Conservation (phyloP, 306 rosid species). For the Pterocarpus santalinus region DNA sequence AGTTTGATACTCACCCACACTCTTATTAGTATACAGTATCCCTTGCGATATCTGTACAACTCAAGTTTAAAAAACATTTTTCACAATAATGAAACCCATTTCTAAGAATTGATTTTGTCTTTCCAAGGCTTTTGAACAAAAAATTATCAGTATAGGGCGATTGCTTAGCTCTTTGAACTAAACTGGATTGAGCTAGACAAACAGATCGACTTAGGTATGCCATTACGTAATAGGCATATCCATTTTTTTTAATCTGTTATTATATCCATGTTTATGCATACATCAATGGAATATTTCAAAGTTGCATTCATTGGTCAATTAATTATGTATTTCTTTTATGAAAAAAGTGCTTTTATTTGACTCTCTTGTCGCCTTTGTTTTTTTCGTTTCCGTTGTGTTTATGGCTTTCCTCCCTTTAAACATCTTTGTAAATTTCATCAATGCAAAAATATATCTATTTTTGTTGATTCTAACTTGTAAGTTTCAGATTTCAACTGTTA, state of each 20-base stretch:
- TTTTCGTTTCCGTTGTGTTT: not conserved
- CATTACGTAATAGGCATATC: slow-evolving; percentile 14
- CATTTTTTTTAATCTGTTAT: not conserved
- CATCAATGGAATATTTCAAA: slow-evolving; percentile 3
- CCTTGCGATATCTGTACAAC: too few relatives aligned
- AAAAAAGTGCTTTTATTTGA: not conserved
- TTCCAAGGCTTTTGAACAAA: not conserved
- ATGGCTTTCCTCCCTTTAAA: not conserved
- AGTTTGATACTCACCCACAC: too few relatives aligned
- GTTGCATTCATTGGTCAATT: not conserved
- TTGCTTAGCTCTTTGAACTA: not conserved
- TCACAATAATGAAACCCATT: not conserved
- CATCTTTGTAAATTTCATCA: not conserved
- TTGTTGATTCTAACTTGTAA: too few relatives aligned
- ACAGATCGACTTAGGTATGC: too few relatives aligned
- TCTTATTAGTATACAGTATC: too few relatives aligned
- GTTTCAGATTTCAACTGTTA: not conserved
- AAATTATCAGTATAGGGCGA: not conserved
- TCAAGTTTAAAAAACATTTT: too few relatives aligned
- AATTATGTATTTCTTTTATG: not conserved
- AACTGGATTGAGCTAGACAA: not conserved
- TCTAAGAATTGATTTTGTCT: slow-evolving; percentile 17
- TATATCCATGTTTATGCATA: not conserved
- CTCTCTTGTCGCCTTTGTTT: not conserved
- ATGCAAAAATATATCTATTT: too few relatives aligned